phyloP scores from a whole-genome alignment of 257 asterid species.

The Leonotis leonurus region DNA sequence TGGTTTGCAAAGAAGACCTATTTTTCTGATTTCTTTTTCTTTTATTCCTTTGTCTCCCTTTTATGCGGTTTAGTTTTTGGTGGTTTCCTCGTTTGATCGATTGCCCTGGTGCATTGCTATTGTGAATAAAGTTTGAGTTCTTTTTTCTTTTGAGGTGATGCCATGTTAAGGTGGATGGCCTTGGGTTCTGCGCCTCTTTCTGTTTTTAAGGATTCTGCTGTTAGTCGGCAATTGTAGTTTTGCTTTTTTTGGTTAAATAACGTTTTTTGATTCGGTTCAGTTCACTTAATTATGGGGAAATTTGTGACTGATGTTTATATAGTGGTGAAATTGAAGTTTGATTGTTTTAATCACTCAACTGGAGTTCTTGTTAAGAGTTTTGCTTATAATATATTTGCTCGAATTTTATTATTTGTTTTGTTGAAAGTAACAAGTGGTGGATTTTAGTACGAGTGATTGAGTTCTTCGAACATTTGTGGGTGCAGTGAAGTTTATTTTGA shows the following conservation, averaged over 20 bases:
- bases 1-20: neutral
- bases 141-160: slow-evolving; percentile 18
- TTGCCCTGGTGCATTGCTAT: slow-evolving; percentile 22
- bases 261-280: neutral
- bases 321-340: slow-evolving; percentile 10
- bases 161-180: slow-evolving; percentile 14
- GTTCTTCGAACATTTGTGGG: neutral
- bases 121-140: slow-evolving; percentile 20
- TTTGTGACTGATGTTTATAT: neutral
- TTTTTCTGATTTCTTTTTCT: neutral
- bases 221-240: slow-evolving; percentile 24
- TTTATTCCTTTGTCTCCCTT: neutral
- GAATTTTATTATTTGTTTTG: neutral
- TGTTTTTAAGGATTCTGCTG: slow-evolving; percentile 9
- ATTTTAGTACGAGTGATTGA: slow-evolving; percentile 5
- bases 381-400: slow-evolving; percentile 5
- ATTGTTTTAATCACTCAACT: too few relatives aligned
- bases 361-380: neutral
- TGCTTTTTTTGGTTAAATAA: neutral
- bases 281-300: neutral
- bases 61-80: slow-evolving; percentile 16
- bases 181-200: slow-evolving; percentile 10
- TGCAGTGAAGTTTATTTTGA: neutral
- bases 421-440: neutral
- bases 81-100: slow-evolving; percentile 10